Evolutionary conservation across 306 rosid species (phyloP).

Genomic region (Citrullus mucosospermus): DNA sequence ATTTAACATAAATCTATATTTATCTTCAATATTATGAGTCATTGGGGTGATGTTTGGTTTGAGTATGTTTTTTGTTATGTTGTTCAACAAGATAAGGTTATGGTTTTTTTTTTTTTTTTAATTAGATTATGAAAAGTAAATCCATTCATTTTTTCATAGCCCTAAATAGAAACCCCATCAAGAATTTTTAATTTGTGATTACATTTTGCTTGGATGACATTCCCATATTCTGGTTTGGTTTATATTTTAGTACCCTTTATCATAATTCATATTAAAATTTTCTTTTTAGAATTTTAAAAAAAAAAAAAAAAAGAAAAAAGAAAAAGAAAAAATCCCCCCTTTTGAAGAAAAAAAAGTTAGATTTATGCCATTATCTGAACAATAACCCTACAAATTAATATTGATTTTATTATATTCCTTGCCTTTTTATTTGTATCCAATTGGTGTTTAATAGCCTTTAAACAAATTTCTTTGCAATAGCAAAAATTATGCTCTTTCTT

Average conservation of each 20-base stretch:
- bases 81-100: not conserved
- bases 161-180: not conserved
- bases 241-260: not conserved
- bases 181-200: not conserved
- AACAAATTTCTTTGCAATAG: not conserved
- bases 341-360: not conserved
- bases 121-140: not conserved
- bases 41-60: not conserved
- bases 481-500: not conserved
- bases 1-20: not conserved
- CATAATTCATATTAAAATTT: not conserved
- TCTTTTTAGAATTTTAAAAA: too few relatives aligned
- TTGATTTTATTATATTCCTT: slow-evolving; percentile 2
- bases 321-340: not conserved
- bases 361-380: not conserved
- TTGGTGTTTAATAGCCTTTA: not conserved
- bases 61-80: slow-evolving; percentile 1
- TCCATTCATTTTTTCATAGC: not conserved
- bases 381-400: not conserved
- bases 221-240: not conserved
- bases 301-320: too few relatives aligned
- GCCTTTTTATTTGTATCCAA: not conserved
- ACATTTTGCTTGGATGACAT: not conserved
- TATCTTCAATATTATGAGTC: not conserved
- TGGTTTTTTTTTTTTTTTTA: not conserved